Evolutionary conservation across 2,329 filamentous ascomycete genomes (phyloP), one percentile per base, ranked within the genome.

Genomic region (Neophaeococcomyces aloes): DNA sequence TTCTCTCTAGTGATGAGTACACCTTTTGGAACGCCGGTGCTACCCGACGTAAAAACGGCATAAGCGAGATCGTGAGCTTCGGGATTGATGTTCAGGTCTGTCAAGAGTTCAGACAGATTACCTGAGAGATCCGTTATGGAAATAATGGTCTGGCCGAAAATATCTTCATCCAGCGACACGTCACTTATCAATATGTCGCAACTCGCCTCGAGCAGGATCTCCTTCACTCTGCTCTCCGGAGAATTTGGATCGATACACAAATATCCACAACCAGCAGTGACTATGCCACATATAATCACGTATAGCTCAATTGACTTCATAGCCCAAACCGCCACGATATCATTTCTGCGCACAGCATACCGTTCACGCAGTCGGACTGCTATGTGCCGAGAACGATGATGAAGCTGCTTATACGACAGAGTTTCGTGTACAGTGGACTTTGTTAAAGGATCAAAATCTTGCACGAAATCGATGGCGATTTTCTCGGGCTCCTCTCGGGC

Each of bases 31-130:
- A 67, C 69, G 0, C 85, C 86, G 1, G 86, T 93, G 30, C 81
- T 89, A 3, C 87, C 87, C 18, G 83, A 87, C 0, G 85, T 93
- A 59, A 84, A 93, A 1, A 93, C 79, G 14, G 83, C 76, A 57
- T 93, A 93, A 5, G 84, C 80, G 2, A 84, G 58, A 11, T 77
- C 65, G 37, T 48, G 37, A 25, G 36, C 36, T 7, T 11, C 8
- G 8, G 19, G 14, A 8, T 29, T 8, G 18, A 34, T 42, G 3
- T 19, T n/a, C 17, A 34, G 7, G 3, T 19, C 8, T 8, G 14
- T 21, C 3, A 25, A 15, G 19, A 21, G 2, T 4, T 15, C 3
- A 13, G 18, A 5, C 6, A 25, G 7, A 10, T 27, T 11, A 6
- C 6, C 14, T n/a, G 35, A 18, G 13, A 42, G 14, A 27, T 15